Base-by-base conservation (phyloP, 2,329 filamentous ascomycete genomes). In the Cordyceps pruinosa region DNA sequence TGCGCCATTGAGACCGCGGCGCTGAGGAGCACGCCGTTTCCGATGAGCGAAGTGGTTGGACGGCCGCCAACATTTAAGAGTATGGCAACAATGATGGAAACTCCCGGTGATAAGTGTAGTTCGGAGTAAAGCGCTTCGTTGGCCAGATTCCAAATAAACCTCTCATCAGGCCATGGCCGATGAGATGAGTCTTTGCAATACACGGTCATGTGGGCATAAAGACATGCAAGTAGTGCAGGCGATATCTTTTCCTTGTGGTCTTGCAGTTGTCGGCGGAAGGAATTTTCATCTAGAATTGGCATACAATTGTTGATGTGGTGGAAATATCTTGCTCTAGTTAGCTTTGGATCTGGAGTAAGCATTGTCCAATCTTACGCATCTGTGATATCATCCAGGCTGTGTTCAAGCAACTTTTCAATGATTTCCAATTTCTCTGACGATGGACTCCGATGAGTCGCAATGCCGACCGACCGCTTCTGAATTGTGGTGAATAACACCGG, bases 61-160 rank as follows among this genome's bases (percentile, higher is more conserved):
- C 83, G 73, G 1, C 83, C 84, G 1, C 78, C 79, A 2, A 86
- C 69, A 61, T 86, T 83, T 10, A 86, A 72, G 9, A 85, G 66
- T 5, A 81, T 77, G 2, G 82, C 78, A 23, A 78, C 75, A 25
- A 86, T 75, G 1, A 81, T 82, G 1, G 82, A 81, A 44, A 85
- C 70, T 1, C 82, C 80, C 0, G 82, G 83, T 0, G 79, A 79
- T 1, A 81, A 74, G 50, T 82, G 77, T 7, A 85, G 77, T 58
- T 86, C 82, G 0, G 78, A 81, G 60, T 84, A 82, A 3, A 84
- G 71, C 1, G 82, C 81, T 53, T 81, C 80, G 21, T 78, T 81
- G 7, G 82, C 82, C 58, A 84, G 75, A 58, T 86, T 86, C 75
- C 84, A 84, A 9, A 82, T 77, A 64, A 83, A 86, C 45, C 81